These are phyloP conservation scores for Leavenworthia alabamica DNA, from an alignment of 345 rosid species.

Conservation along the genomic window DNA sequence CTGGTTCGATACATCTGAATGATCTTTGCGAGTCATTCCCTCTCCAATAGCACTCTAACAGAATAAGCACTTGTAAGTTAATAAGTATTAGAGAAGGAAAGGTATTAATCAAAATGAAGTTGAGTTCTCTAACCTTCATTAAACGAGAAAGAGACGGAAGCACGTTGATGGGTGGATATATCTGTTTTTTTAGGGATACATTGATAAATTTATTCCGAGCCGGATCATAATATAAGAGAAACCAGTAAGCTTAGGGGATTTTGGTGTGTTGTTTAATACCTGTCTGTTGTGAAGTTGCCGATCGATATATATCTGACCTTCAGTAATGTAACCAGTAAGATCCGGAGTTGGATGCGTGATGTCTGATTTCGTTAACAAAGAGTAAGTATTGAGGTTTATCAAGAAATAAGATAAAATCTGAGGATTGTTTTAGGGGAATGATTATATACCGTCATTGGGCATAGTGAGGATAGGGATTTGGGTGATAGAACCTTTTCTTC, in stretches of 20 bases:
- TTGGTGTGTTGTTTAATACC: conserved; percentile 28
- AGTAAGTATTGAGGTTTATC: neutral
- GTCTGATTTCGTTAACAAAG: conserved; percentile 36
- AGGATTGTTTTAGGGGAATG: neutral
- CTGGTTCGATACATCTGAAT: conserved; percentile 94
- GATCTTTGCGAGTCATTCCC: conserved; percentile 92
- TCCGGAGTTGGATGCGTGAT: conserved; percentile 95
- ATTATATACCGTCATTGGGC: conserved; percentile 76
- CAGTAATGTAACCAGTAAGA: conserved; percentile 92
- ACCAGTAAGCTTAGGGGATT: neutral
- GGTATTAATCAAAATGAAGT: no score
- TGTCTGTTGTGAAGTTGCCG: conserved; percentile 81
- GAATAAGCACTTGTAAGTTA: neutral
- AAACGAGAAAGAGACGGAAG: conserved; percentile 87
- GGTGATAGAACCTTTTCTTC: conserved; percentile 84
- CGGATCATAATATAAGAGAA: neutral
- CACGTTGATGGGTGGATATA: conserved; percentile 90
- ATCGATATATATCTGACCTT: conserved; percentile 88
- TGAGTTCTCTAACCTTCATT: conserved; percentile 72
- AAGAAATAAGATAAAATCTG: neutral
- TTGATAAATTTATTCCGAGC: neutral
- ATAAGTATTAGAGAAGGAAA: no score
- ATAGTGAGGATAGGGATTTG: conserved; percentile 90
- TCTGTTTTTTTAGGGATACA: conserved; percentile 31
- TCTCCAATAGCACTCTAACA: conserved; percentile 92